phyloP scores from a whole-genome alignment of 352 stramenopile genomes.

The Pythium periplocum region DNA sequence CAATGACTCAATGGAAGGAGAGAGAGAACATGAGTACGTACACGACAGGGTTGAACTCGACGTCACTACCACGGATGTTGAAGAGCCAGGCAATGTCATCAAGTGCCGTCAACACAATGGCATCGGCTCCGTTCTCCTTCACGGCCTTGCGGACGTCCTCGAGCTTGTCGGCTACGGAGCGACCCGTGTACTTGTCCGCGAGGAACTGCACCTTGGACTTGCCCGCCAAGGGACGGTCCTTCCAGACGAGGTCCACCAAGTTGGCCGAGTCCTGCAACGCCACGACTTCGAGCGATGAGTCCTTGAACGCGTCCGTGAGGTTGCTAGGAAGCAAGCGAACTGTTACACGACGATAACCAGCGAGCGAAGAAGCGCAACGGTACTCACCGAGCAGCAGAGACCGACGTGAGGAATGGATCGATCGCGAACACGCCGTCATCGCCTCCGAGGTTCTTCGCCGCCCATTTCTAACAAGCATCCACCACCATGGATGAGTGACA shows the following conservation, averaged over 20 bases:
- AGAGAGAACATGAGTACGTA: slow-evolving; percentile 45
- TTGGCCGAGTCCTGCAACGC: slow-evolving; percentile 83
- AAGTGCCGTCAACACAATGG: slow-evolving; percentile 93
- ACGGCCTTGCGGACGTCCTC: slow-evolving; percentile 73
- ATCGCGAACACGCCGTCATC: slow-evolving; percentile 86
- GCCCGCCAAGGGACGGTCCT: slow-evolving; percentile 51
- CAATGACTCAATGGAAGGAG: not conserved
- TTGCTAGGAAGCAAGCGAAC: slow-evolving; percentile 24
- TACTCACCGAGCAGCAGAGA: slow-evolving; percentile 63
- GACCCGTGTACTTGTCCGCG: slow-evolving; percentile 90
- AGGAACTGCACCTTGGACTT: slow-evolving; percentile 90
- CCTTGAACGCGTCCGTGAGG: slow-evolving; percentile 57
- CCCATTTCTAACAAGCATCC: slow-evolving; percentile 46
- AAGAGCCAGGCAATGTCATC: slow-evolving; percentile 98
- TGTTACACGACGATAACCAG: too few species aligned
- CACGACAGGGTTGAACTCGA: slow-evolving; percentile 97
- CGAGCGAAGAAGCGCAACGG: too few species aligned
- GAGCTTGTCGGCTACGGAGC: slow-evolving; percentile 90
- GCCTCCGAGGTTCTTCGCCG: slow-evolving; percentile 50
- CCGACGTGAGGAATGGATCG: slow-evolving; percentile 93
- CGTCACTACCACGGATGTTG: slow-evolving; percentile 96
- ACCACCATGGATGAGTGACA: not conserved
- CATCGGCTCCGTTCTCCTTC: slow-evolving; percentile 84
- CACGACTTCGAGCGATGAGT: slow-evolving; percentile 66
- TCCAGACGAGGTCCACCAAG: slow-evolving; percentile 96